A percentile compares a stretch with the other conserved stretches of the same genome.
These are phyloP conservation scores for Xylariaceae sp. DNA, from an alignment of 2,329 filamentous ascomycete species.

Conservation along the genomic window DNA sequence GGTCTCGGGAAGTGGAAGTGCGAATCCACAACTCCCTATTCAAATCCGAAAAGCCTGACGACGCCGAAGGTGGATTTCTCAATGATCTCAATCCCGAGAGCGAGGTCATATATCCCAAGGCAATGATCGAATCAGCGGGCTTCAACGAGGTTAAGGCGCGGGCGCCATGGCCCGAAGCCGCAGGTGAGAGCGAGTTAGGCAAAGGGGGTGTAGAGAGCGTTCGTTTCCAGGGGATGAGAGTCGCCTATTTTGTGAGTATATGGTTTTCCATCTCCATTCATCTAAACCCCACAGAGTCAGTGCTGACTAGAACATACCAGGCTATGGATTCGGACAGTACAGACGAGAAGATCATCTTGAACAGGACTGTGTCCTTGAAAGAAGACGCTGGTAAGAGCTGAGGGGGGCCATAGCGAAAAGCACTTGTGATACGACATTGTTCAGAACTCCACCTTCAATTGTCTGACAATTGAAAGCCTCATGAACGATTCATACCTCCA, in stretches of 20 bases:
- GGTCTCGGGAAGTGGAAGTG: conserved; percentile 67
- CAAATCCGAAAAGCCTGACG: conserved; percentile 78
- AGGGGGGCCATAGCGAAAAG: background rate
- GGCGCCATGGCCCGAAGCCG: conserved; percentile 80
- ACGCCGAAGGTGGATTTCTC: conserved; percentile 75
- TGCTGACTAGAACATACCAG: conserved; percentile 34
- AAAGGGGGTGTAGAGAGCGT: conserved; percentile 69
- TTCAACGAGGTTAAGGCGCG: conserved; percentile 71
- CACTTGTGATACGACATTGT: background rate
- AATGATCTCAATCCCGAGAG: conserved; percentile 82
- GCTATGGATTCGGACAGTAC: conserved; percentile 76
- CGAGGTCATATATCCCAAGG: conserved; percentile 74
- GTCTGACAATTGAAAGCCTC: too few relatives aligned
- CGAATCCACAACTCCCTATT: conserved; percentile 82
- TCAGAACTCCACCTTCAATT: too few relatives aligned
- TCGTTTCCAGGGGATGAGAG: conserved; percentile 86
- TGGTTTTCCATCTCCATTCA: background rate
- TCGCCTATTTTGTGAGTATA: conserved; percentile 71
- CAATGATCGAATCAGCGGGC: conserved; percentile 72
- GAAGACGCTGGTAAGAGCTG: conserved; percentile 72
- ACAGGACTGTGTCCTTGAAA: conserved; percentile 88
- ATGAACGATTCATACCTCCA: too few relatives aligned
- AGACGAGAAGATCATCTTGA: conserved; percentile 78
- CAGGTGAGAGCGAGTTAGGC: conserved; percentile 63
- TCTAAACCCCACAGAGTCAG: background rate